phyloP scores from a whole-genome alignment of 441 rosid genomes.

The Populus tomentosa region DNA sequence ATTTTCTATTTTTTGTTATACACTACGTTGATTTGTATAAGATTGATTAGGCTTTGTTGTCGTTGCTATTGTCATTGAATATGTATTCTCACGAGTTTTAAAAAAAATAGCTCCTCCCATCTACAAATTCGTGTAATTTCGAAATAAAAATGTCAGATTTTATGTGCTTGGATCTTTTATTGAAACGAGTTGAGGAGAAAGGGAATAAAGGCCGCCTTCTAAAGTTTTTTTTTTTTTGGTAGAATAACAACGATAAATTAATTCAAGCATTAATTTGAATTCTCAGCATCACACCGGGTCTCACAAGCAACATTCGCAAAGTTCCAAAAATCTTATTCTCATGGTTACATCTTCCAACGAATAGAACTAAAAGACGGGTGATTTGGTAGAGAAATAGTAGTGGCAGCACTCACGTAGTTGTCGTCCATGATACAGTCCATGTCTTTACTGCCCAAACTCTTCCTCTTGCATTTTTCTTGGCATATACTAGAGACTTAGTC shows the following conservation, averaged over 20 bases:
- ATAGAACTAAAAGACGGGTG: constrained; percentile 29
- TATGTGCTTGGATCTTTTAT: background rate
- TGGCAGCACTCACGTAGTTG: constrained; percentile 27
- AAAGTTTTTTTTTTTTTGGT: no score
- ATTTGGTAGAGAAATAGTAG: constrained; percentile 38
- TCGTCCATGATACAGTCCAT: constrained; percentile 18
- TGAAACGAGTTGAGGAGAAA: background rate
- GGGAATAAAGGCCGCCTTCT: background rate
- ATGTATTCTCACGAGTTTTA: no score
- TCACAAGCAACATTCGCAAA: background rate
- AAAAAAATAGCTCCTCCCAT: background rate
- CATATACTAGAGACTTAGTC: constrained; percentile 8
- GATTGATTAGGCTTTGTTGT: no score
- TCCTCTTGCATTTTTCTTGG: constrained; percentile 5
- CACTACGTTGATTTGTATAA: no score
- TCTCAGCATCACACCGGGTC: background rate
- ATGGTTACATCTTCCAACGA: background rate
- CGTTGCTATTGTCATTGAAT: no score
- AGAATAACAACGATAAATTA: no score
- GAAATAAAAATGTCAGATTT: background rate
- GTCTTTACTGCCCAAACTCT: background rate
- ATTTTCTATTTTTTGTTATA: no score
- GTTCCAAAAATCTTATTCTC: background rate
- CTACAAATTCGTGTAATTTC: background rate
- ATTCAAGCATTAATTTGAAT: background rate